Base-by-base conservation (phyloP, 495 filamentous ascomycete genomes). In the Penicillium steckii region DNA sequence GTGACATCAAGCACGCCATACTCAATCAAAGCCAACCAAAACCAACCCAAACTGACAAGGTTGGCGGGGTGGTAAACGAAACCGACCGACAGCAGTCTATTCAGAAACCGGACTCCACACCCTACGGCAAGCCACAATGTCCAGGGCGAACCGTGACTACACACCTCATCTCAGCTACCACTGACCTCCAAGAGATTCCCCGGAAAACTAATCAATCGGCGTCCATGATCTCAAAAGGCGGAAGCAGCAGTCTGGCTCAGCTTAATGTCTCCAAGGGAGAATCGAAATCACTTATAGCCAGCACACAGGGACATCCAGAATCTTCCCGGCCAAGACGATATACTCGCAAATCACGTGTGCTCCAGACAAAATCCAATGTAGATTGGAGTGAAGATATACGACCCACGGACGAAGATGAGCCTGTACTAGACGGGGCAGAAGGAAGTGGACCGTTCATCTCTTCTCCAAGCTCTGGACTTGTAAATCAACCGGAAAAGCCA, bases 331-430 rank as follows among this genome's bases (percentile, higher is more conserved):
- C 42, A 27, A 47, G 38, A 35, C 45, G 52, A 2, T 56, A 48
- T 5, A 47, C 44, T 12, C 54, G 48, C 23, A 50, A 52, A n/a
- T 33, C 9, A 41, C 38, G 43, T 48, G 43, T 21, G 10, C 29
- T 45, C n/a, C 42, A 45, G 10, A 24, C 54, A n/a, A 60, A 57
- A 33, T 41, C 43, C 1, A 49, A 52, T 15, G 64, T 74, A 8
- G 67, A 71, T 26, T 68, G 64, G 69, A 64, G 66, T 48, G 66
- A 74, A 51, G 68, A 65, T 24, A 46, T 72, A 15, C 57, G 65
- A n/a, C 60, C 60, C 12, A 70, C 62, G 37, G 59, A 66, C 13
- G 60, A 57, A 4, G 60, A 63, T 22, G 26, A 59, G 24, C 43
- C 38, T 13, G 2, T 8, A 8, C 42, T 40, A 37, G n/a, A 1